phyloP scores from a whole-genome alignment of 1,284 basidiomycete species.

The Cryptococcus sp. region DNA sequence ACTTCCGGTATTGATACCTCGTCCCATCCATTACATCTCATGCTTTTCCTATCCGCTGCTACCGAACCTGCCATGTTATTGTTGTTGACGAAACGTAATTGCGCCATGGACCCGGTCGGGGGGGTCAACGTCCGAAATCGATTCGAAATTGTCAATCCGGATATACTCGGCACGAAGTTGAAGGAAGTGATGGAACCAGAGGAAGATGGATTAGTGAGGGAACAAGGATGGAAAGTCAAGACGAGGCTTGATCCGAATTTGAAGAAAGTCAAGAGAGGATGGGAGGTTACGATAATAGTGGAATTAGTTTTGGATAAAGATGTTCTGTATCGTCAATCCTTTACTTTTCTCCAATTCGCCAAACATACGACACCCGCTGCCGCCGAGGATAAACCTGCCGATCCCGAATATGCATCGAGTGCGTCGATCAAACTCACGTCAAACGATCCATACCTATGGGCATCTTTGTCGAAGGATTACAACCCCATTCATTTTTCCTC shows the following conservation, averaged over 20 bases:
- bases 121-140: slow-evolving; percentile 21
- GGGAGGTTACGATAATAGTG: slow-evolving; percentile 12
- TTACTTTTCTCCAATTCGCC: slow-evolving; percentile 12
- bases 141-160: slow-evolving; percentile 5
- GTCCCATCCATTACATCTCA: slow-evolving; percentile 1
- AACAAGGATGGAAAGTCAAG: background rate
- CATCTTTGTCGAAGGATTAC: slow-evolving; percentile 17
- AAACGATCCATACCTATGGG: slow-evolving; percentile 9
- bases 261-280: slow-evolving; percentile 10
- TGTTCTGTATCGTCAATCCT: slow-evolving; percentile 8
- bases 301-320: slow-evolving; percentile 4
- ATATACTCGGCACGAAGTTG: background rate
- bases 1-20: background rate
- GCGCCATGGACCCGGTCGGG: slow-evolving; percentile 18
- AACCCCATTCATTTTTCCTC: slow-evolving; percentile 19
- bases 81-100: slow-evolving; percentile 7
- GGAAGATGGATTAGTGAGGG: background rate
- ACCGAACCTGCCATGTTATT: slow-evolving; percentile 18
- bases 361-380: slow-evolving; percentile 3
- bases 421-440: background rate
- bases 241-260: slow-evolving; percentile 4
- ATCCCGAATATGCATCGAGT: background rate
- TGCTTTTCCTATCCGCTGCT: slow-evolving; percentile 14
- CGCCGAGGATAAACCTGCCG: background rate
- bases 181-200: background rate